phyloP scores from a whole-genome alignment of 176 grass and related monocot genomes.

The Ampelocalamus luodianensis region DNA sequence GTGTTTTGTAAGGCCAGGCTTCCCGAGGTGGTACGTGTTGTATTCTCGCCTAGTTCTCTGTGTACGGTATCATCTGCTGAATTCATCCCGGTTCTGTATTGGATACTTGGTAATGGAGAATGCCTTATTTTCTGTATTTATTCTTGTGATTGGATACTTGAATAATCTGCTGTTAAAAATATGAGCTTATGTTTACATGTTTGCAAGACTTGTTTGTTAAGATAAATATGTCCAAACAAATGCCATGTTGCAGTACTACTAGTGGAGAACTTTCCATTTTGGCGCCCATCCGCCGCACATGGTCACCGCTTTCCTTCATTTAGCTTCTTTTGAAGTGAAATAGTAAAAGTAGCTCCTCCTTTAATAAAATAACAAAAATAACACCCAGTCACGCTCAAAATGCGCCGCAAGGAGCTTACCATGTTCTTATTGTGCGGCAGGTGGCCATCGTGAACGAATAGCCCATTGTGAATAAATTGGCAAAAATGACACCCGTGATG shows the following conservation, averaged over 20 bases:
- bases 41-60: slow-evolving; percentile 19
- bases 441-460: too few relatives aligned
- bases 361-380: too few relatives aligned
- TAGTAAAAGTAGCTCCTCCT: too few relatives aligned
- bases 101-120: not conserved
- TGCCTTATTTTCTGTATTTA: slow-evolving; percentile 25
- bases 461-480: too few relatives aligned
- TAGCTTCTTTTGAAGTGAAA: too few relatives aligned
- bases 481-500: too few relatives aligned
- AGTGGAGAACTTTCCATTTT: slow-evolving; percentile 18
- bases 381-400: too few relatives aligned
- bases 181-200: slow-evolving; percentile 10
- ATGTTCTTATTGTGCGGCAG: too few relatives aligned
- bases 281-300: not conserved
- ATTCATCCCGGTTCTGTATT: slow-evolving; percentile 22
- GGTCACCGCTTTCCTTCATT: not conserved
- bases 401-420: too few relatives aligned
- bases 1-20: slow-evolving; percentile 28
- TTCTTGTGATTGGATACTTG: not conserved
- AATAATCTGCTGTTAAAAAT: not conserved
- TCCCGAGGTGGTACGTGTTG: not conserved
- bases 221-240: not conserved
- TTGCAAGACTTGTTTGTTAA: not conserved
- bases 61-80: slow-evolving; percentile 12
- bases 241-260: too few relatives aligned